Conservation (phyloP, 2,329 filamentous ascomycete genomes). For the Fusarium floridanum region DNA sequence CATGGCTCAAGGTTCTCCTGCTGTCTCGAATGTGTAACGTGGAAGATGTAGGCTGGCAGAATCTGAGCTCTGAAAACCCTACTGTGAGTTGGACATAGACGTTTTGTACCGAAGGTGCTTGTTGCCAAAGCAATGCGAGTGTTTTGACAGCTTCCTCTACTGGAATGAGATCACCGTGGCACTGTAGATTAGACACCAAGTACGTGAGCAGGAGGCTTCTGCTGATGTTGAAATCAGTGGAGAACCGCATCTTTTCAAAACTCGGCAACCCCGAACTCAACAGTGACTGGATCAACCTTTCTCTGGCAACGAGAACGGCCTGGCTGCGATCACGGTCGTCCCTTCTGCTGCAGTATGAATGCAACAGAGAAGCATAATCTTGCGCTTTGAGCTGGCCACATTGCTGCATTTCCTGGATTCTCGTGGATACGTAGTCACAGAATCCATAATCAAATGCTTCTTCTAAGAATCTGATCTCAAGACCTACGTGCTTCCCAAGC, state of each 20-base stretch:
- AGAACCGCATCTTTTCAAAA: background rate
- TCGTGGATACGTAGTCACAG: background rate
- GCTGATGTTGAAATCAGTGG: background rate
- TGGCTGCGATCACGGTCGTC: accelerated
- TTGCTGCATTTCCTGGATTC: background rate
- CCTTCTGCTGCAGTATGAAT: background rate
- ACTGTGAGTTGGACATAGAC: background rate
- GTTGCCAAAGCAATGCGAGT: background rate
- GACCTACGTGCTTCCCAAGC: background rate
- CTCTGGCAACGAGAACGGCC: background rate
- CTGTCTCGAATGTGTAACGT: background rate
- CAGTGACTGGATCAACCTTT: background rate
- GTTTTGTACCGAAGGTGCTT: background rate
- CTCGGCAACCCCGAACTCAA: background rate
- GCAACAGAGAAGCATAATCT: background rate
- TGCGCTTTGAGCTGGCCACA: background rate
- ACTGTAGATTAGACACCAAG: background rate
- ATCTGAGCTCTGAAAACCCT: too few relatives aligned
- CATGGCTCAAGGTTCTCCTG: too few relatives aligned
- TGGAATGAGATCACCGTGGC: accelerated
- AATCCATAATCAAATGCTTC: background rate
- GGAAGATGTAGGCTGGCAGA: too few relatives aligned
- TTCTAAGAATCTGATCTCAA: background rate
- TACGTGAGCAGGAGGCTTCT: background rate
- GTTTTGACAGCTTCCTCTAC: background rate